These are phyloP conservation scores for Xylaria hypoxylon DNA, from an alignment of 2,329 filamentous ascomycete species.

Conservation along the genomic window DNA sequence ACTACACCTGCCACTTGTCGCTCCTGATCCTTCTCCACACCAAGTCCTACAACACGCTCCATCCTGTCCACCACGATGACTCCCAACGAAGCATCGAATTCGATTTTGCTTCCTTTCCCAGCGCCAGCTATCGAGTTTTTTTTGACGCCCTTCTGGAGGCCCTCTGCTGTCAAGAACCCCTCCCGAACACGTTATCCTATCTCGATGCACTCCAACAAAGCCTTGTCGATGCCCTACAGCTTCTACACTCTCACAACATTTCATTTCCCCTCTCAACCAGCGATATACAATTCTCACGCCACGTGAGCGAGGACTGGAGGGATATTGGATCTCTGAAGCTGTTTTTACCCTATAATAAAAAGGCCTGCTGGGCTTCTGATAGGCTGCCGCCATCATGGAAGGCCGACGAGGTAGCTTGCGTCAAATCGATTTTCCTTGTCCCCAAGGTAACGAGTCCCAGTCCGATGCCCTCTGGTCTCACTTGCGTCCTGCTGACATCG, in stretches of 20 bases:
- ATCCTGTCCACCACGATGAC: constrained; percentile 29
- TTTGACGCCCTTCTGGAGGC: constrained; percentile 20
- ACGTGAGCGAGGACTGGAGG: neutral
- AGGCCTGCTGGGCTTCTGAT: constrained; percentile 28
- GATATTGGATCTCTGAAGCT: neutral
- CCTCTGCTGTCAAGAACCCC: constrained; percentile 18
- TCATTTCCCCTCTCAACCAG: constrained; percentile 18
- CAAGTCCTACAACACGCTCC: constrained; percentile 28
- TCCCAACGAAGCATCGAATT: constrained; percentile 27
- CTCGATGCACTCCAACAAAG: constrained; percentile 20
- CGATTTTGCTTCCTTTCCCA: constrained; percentile 19
- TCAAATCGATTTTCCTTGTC: constrained; percentile 15
- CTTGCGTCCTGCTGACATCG: constrained; percentile 17
- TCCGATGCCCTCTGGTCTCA: constrained; percentile 7
- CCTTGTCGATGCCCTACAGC: constrained; percentile 22
- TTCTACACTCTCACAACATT: constrained; percentile 22
- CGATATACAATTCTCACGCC: constrained; percentile 6
- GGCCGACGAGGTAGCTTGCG: constrained; percentile 5
- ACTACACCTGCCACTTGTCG: constrained; percentile 30
- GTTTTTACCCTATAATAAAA: constrained; percentile 17
- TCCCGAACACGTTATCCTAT: constrained; percentile 14
- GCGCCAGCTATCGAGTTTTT: constrained; percentile 7
- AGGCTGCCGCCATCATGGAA: constrained; percentile 23
- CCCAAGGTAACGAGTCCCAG: neutral
- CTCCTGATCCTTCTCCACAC: constrained; percentile 30